Conservation (phyloP, 2,329 filamentous ascomycete genomes). For the Pseudopyricularia cyperi region DNA sequence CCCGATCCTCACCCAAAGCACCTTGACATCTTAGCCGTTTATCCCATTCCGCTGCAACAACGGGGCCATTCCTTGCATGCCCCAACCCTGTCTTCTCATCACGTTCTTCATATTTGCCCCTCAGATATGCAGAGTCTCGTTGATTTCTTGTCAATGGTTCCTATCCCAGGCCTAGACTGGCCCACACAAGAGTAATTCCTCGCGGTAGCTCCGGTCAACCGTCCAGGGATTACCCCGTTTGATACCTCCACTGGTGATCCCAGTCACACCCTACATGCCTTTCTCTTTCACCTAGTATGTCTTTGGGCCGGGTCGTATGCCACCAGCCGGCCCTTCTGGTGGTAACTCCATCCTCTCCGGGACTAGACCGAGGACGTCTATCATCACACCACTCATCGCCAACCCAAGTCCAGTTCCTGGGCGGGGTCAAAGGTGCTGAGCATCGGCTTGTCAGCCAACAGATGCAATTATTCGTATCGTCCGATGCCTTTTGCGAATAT, state of each 20-base stretch:
- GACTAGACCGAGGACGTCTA: slow-evolving; percentile 2
- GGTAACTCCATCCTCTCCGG: neutral
- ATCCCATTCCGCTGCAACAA: neutral
- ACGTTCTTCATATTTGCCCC: slow-evolving; percentile 17
- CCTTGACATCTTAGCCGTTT: neutral
- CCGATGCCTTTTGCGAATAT: neutral
- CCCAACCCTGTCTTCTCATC: neutral
- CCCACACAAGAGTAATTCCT: slow-evolving; percentile 1
- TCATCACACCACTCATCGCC: slow-evolving; percentile 13
- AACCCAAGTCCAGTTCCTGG: slow-evolving; percentile 15
- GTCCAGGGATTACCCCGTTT: slow-evolving; percentile 15
- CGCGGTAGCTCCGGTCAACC: slow-evolving; percentile 11
- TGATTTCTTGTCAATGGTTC: slow-evolving; percentile 13
- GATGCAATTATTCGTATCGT: slow-evolving; percentile 27
- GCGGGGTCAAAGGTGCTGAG: slow-evolving; percentile 24
- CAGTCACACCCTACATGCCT: neutral
- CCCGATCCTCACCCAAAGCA: neutral
- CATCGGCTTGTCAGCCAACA: slow-evolving; percentile 20
- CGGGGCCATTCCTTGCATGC: neutral
- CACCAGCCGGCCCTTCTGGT: neutral
- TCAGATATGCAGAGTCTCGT: slow-evolving; percentile 24
- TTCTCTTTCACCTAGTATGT: neutral
- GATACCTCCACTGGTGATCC: slow-evolving; percentile 1
- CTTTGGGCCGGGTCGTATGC: neutral
- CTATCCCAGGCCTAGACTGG: neutral